Evolutionary conservation across 164 flowering plant species (phyloP), one percentile per base, ranked within the genome.

Genomic region (Liriodendron chinense): DNA sequence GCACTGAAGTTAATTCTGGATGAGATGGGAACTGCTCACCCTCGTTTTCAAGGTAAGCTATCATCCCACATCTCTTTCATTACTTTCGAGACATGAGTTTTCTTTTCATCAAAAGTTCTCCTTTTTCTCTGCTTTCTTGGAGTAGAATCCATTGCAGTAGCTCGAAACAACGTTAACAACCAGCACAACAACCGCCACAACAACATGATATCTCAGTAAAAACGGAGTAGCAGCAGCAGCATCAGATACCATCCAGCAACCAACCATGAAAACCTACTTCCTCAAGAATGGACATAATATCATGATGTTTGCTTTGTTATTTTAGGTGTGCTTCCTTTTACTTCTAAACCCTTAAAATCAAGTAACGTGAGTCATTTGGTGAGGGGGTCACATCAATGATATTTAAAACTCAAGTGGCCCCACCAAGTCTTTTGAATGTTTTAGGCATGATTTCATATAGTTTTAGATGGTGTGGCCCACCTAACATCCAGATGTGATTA

Each of bases 281-380:
- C 97, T 13, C 90, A 86, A 68, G 97, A 92, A 56, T 92, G 97
- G 97, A 90, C 94, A 3, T 92, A 92, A n/a, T n/a, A n/a, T n/a
- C n/a, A n/a, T n/a, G n/a, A n/a, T n/a, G n/a, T n/a, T n/a, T n/a
- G n/a, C n/a, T n/a, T n/a, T n/a, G n/a, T n/a, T n/a, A n/a, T n/a
- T n/a, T n/a, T n/a, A n/a, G n/a, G n/a, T n/a, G n/a, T n/a, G n/a
- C n/a, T n/a, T n/a, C n/a, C n/a, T n/a, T n/a, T n/a, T n/a, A n/a
- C n/a, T n/a, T n/a, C n/a, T n/a, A n/a, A n/a, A n/a, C n/a, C n/a
- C n/a, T n/a, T n/a, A n/a, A n/a, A n/a, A n/a, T n/a, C n/a, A n/a
- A n/a, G n/a, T n/a, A n/a, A n/a, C n/a, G n/a, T n/a, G n/a, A n/a
- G n/a, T n/a, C n/a, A n/a, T n/a, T n/a, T n/a, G n/a, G n/a, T n/a